Evolutionary conservation across 495 filamentous ascomycete genomes (phyloP).

Genomic region (Penicillium waksmanii): DNA sequence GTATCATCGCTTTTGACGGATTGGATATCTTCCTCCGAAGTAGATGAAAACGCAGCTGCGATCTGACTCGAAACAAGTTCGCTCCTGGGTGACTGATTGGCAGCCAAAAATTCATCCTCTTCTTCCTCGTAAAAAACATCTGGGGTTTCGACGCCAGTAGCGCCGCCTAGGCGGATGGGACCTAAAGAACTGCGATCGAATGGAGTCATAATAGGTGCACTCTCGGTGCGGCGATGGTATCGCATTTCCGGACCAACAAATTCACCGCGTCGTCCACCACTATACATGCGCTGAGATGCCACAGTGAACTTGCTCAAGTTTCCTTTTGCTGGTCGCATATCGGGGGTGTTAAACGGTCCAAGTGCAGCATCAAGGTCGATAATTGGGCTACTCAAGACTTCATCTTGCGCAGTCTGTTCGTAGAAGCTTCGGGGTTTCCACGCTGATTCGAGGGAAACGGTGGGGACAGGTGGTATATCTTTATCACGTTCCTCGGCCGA

Average conservation of each 20-base stretch:
- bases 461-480: constrained; percentile 31
- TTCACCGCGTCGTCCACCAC: constrained; percentile 71
- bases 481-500: constrained; percentile 23
- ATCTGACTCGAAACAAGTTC: constrained; percentile 15
- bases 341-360: constrained; percentile 86
- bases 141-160: constrained; percentile 63
- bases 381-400: constrained; percentile 67
- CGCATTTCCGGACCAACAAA: constrained; percentile 84
- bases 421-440: constrained; percentile 56
- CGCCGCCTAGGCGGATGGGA: constrained; percentile 67
- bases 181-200: constrained; percentile 71
- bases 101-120: constrained; percentile 67
- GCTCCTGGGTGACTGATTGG: constrained; percentile 37
- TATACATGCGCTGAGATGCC: constrained; percentile 82
- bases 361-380: constrained; percentile 97
- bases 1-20: constrained; percentile 42
- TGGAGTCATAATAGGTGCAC: constrained; percentile 84
- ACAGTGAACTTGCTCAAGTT: constrained; percentile 59
- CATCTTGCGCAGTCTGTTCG: constrained; percentile 48
- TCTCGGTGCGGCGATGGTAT: constrained; percentile 89
- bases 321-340: constrained; percentile 48
- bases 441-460: constrained; percentile 38
- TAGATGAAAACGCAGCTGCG: constrained; percentile 9
- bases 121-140: constrained; percentile 98
- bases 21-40: constrained; percentile 35